Conservation (phyloP, 305 asterid species). For the Fraxinus paxiana region DNA sequence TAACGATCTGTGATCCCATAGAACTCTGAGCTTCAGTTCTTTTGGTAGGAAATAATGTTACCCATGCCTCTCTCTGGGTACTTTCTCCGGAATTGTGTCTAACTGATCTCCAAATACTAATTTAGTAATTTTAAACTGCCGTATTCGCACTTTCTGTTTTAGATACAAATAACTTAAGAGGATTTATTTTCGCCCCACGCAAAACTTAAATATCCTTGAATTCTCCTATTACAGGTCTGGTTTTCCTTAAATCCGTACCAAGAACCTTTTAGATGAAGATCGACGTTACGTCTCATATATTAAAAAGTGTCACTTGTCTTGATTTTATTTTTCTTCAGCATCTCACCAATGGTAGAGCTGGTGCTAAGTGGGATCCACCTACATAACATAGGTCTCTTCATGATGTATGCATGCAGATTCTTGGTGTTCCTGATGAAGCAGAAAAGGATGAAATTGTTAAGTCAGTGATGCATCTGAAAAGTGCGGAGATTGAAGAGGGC, state of each 20-base stretch:
- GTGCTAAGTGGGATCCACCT: conserved; percentile 7
- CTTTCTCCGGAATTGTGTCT: neutral
- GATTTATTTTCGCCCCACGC: neutral
- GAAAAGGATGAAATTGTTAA: conserved; percentile 98
- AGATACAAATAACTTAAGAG: conserved; percentile 15
- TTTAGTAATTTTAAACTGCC: conserved; percentile 10
- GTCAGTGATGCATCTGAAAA: conserved; percentile 75
- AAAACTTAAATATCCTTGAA: conserved; percentile 12
- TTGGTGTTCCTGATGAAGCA: conserved; percentile 76
- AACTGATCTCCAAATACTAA: conserved; percentile 1
- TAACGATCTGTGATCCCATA: conserved; percentile 4
- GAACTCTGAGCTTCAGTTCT: neutral
- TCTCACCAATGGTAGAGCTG: neutral
- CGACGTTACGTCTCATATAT: neutral
- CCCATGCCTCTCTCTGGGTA: conserved; percentile 2
- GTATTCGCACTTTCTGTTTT: conserved; percentile 2
- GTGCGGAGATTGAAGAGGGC: conserved; percentile 91
- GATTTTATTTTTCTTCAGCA: neutral
- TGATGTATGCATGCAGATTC: conserved; percentile 53
- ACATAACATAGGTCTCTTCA: conserved; percentile 12
- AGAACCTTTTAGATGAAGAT: conserved; percentile 5
- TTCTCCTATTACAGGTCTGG: conserved; percentile 16
- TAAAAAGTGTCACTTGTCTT: neutral
- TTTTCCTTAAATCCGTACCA: neutral
- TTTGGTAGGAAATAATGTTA: neutral